A percentile compares a stretch with the other conserved stretches of the same genome.
Conservation (phyloP, 441 rosid species). For the Flueggea neowawraea region DNA sequence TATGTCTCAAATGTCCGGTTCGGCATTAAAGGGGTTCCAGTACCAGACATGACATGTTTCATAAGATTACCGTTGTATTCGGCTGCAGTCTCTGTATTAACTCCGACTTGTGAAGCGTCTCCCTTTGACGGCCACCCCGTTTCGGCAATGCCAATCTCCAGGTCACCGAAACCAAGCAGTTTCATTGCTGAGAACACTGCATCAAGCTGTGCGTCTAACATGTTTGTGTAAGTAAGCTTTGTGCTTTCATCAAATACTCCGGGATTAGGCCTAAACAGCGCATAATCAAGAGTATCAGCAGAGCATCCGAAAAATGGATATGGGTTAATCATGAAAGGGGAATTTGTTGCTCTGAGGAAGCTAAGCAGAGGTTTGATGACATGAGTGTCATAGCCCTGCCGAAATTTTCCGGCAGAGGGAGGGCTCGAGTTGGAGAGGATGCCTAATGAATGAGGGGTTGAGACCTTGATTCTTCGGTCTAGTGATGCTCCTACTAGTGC, state of each 20-base stretch:
- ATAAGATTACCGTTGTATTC: conserved; percentile 60
- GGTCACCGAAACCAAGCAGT: conserved; percentile 51
- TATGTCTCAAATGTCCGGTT: conserved; percentile 79
- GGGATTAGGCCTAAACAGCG: conserved; percentile 60
- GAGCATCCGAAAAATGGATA: conserved; percentile 85
- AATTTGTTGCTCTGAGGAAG: conserved; percentile 54
- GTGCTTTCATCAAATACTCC: conserved; percentile 55
- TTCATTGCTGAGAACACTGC: conserved; percentile 76
- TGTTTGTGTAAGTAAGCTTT: conserved; percentile 55
- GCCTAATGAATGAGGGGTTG: conserved; percentile 75
- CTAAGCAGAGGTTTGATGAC: conserved; percentile 68
- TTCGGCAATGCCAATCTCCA: conserved; percentile 77
- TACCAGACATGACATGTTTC: conserved; percentile 51
- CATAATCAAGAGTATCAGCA: conserved; percentile 56
- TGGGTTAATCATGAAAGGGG: conserved; percentile 81
- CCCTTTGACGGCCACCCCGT: conserved; percentile 91
- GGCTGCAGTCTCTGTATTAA: conserved; percentile 46
- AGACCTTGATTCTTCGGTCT: conserved; percentile 56
- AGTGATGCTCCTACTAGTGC: conserved; percentile 54
- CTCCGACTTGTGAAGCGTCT: conserved; percentile 51
- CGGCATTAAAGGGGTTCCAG: conserved; percentile 83
- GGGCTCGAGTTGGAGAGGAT: conserved; percentile 60
- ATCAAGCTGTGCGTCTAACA: conserved; percentile 84
- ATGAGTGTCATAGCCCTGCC: conserved; percentile 50
- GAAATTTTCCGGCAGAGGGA: conserved; percentile 68